phyloP scores from a whole-genome alignment of 83 land plant genomes.

The Diphasiastrum complanatum region DNA sequence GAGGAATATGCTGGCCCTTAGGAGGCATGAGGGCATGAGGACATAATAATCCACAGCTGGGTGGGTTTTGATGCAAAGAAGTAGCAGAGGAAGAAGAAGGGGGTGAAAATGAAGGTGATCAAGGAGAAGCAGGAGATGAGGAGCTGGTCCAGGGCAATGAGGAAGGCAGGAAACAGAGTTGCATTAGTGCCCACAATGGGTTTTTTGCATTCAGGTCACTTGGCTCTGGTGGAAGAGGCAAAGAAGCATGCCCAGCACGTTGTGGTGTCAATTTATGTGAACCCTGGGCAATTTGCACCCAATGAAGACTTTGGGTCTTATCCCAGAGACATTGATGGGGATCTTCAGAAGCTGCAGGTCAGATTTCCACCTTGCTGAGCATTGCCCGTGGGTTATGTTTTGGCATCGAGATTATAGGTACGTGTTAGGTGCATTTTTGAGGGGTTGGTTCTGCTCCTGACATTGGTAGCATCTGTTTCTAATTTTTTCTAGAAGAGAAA shows the following conservation, averaged over 20 bases:
- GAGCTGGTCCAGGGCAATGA: slow-evolving; percentile 52
- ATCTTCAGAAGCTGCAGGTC: slow-evolving; percentile 62
- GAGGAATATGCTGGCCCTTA: too few relatives aligned
- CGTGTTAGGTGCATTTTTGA: too few relatives aligned
- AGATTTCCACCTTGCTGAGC: too few relatives aligned
- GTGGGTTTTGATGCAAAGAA: too few relatives aligned
- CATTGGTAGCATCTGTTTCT: too few relatives aligned
- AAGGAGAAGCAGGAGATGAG: slow-evolving; percentile 62
- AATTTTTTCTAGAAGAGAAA: too few relatives aligned
- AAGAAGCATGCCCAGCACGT: slow-evolving; percentile 38
- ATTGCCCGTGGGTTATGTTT: too few relatives aligned
- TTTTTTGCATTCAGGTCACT: slow-evolving; percentile 81
- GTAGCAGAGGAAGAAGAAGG: too few relatives aligned
- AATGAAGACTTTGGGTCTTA: slow-evolving; percentile 73
- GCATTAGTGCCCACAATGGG: slow-evolving; percentile 97
- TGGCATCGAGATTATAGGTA: too few relatives aligned
- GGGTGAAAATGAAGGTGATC: slow-evolving; percentile 38
- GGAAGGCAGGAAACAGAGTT: slow-evolving; percentile 44
- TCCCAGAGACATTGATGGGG: slow-evolving; percentile 76
- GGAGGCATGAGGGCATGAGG: too few relatives aligned
- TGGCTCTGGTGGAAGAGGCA: slow-evolving; percentile 58
- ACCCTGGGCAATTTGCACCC: slow-evolving; percentile 90
- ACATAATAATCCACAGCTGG: too few relatives aligned
- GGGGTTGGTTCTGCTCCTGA: too few relatives aligned
- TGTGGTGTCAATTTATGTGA: slow-evolving; percentile 89